These are phyloP conservation scores for Tetraselmis striata DNA, from an alignment of 139 green algal genomes.

Conservation along the genomic window DNA sequence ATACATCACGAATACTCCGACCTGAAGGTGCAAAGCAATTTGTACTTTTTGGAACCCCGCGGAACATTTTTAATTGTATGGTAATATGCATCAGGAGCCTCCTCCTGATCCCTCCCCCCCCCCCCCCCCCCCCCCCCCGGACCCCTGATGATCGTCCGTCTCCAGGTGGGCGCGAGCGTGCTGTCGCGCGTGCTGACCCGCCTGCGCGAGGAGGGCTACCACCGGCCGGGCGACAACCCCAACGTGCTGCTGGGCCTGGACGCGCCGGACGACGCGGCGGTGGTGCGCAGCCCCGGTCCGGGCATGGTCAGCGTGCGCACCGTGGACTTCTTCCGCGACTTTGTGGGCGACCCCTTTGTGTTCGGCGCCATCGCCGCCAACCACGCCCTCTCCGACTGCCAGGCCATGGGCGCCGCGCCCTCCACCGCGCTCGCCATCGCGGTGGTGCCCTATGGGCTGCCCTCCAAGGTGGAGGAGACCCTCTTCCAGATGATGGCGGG, in stretches of 20 bases:
- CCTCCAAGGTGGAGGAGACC: constrained; percentile 59
- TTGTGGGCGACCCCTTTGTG: constrained; percentile 69
- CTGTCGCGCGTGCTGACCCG: constrained; percentile 46
- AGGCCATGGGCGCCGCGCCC: constrained; percentile 77
- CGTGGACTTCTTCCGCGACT: constrained; percentile 80
- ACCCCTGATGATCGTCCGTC: neutral
- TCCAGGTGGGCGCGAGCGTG: constrained; percentile 52
- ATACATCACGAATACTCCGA: too few relatives aligned
- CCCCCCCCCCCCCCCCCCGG: neutral
- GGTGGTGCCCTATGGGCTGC: constrained; percentile 52
- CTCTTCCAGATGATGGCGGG: constrained; percentile 76
- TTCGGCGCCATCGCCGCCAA: constrained; percentile 60
- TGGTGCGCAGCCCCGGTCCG: constrained; percentile 40
- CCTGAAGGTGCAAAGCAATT: too few relatives aligned
- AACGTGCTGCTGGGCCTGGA: neutral
- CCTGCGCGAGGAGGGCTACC: constrained; percentile 22
- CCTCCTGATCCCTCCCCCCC: neutral
- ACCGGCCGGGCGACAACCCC: neutral
- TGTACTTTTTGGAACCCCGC: too few relatives aligned
- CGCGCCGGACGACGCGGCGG: constrained; percentile 62
- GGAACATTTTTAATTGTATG: too few relatives aligned
- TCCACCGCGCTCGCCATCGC: constrained; percentile 66
- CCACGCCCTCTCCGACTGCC: constrained; percentile 51
- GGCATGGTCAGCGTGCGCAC: constrained; percentile 73
- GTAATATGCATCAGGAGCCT: too few relatives aligned